Evolutionary conservation across 2,329 filamentous ascomycete species (phyloP).

Genomic region (Colletotrichum incanum): DNA sequence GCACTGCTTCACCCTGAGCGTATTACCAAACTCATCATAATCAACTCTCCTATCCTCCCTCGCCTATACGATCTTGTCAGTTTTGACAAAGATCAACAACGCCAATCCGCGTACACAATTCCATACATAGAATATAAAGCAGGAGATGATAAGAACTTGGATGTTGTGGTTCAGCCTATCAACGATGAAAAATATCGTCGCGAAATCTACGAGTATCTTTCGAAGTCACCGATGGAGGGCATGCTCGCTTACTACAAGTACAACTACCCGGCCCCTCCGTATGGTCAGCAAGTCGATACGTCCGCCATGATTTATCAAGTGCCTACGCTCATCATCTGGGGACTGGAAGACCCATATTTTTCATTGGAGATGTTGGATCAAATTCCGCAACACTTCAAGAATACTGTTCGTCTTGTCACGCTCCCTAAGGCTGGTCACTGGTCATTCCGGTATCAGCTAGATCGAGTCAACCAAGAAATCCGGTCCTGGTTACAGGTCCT

Average conservation of each 20-base stretch:
- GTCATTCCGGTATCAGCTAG: background rate
- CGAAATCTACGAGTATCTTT: conserved; percentile 3
- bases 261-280: background rate
- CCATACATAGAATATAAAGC: background rate
- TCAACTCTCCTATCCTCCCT: conserved; percentile 8
- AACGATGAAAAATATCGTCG: background rate
- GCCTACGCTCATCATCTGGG: background rate
- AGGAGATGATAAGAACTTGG: conserved; percentile 11
- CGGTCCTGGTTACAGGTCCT: background rate
- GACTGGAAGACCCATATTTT: background rate
- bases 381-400: background rate
- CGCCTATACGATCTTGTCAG: background rate
- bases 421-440: background rate
- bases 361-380: background rate
- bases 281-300: conserved; percentile 3
- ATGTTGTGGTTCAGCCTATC: background rate
- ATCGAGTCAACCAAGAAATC: conserved; percentile 9
- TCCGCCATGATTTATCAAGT: background rate
- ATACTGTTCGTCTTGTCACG: background rate
- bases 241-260: conserved; percentile 8
- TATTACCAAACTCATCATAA: background rate
- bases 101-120: conserved; percentile 4
- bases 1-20: conserved; percentile 6
- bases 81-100: conserved; percentile 1
- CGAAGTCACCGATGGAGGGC: conserved; percentile 9